Evolutionary conservation across 225 moss, liverwort and hornwort species (phyloP), one percentile per base, ranked within the genome.

Genomic region (Antitrichia curtipendula): DNA sequence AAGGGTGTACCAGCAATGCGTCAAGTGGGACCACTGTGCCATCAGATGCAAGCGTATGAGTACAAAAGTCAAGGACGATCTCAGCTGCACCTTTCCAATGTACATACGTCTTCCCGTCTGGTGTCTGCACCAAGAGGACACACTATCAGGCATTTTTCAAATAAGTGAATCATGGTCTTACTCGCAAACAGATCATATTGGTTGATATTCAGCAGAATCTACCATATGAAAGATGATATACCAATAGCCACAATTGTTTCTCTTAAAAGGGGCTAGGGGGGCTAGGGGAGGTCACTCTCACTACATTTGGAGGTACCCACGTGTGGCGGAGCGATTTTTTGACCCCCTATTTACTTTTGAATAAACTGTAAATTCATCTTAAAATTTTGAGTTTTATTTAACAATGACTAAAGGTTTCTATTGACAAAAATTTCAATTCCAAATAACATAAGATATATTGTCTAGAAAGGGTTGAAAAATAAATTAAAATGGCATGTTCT

Each of bases 31-130:
- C 61, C 74, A 80, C 84, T 66, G 86, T 82, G 76, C 96, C 97
- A 89, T 95, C 92, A 59, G 92, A 88, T 49, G 93, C 94, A 87
- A 96, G 90, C 62, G 80, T 86, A 23, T 82, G 86, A 47, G 96
- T 87, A 89, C 97, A 97, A 52, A 93, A 91, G 12, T 97, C 96
- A 50, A 97, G 90, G 69, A 96, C 90, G 40, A 97, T 91, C 87
- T 97, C 97, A 75, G 97, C 91, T 82, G 97, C 97, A 91, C 97
- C 97, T 91, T 97, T 97, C 97, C 97, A 97, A 78, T 96, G 97
- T 59, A 97, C 89, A 54, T 88, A 96, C 29, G 87, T 83, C 84
- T 84, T 94, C 59, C 97, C 96, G 68, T 95, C 94, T 88, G 91
- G 86, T 87, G 91, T 87, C 96, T 97, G 95, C 87, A 89, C 82